Evolutionary conservation across 2,329 filamentous ascomycete species (phyloP), one percentile per base, ranked within the genome.

Genomic region (Botrytis fabae): DNA sequence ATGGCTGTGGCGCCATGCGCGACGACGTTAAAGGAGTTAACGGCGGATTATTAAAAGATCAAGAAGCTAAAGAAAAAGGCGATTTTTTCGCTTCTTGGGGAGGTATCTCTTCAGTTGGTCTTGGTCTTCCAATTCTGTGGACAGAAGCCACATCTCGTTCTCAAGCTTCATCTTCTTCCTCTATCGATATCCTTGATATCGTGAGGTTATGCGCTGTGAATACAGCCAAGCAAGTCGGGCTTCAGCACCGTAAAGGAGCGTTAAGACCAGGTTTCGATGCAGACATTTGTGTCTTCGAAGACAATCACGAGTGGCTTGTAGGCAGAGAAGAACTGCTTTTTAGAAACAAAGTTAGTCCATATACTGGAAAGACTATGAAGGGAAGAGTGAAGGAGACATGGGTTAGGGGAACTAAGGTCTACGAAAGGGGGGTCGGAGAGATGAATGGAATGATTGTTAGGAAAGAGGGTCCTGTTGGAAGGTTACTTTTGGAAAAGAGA

Each of bases 61-160:
- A 81, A 38, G 81, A 83, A 16, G 79, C 82, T 1, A 80, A 83
- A 54, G 83, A 84, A 35, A 82, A 83, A 38, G 96, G 96, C 54
- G 93, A 98, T 83, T 98, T 99, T 86, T 96, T 98, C 83, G 90
- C 92, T 6, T 95, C 95, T 1, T 99, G 96, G 96, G 96, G 96
- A 71, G 96, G 96, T 22, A 97, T 99, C 79, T 95, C 93, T 6
- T 96, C 93, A 7, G 95, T 99, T 28, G 96, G 96, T 0, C 88
- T 99, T 1, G 96, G 96, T 0, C 87, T 99, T 6, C 93, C 94
- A 7, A 97, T 99, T 76, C 87, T 99, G 85, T 87, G 80, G 86
- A 89, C 75, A 87, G 88, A 61, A 83, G 86, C 46, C 81, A 87
- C 82, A 14, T 68, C 76, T 4, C 74, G 75, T 0, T 82, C 81